These are phyloP conservation scores for Xylariaceae sp. DNA, from an alignment of 2,329 filamentous ascomycete genomes.

Conservation along the genomic window DNA sequence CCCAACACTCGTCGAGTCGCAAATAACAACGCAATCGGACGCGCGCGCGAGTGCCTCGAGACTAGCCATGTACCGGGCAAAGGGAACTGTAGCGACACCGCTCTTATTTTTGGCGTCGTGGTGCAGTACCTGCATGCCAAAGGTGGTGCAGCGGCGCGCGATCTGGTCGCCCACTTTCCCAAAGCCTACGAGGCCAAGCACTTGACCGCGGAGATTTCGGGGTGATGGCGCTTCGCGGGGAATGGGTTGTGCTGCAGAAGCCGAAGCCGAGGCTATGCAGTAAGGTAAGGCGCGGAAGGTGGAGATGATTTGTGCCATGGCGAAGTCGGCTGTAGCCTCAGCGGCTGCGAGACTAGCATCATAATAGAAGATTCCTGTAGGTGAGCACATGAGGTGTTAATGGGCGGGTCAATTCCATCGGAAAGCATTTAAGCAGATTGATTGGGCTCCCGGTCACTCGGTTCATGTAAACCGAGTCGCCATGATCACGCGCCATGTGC, in stretches of 20 bases:
- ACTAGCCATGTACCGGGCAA: slow-evolving; percentile 47
- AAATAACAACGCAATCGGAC: slow-evolving; percentile 59
- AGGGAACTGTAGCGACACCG: slow-evolving; percentile 34
- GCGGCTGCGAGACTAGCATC: slow-evolving; percentile 67
- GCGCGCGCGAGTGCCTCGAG: slow-evolving; percentile 49
- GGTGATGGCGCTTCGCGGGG: slow-evolving; percentile 59
- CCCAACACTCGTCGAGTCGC: slow-evolving; percentile 48
- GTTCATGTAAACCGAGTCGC: not conserved
- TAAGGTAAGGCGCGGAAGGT: slow-evolving; percentile 66
- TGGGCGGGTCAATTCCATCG: not conserved
- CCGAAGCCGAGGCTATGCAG: slow-evolving; percentile 52
- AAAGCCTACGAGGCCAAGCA: slow-evolving; percentile 64
- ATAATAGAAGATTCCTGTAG: slow-evolving; percentile 62
- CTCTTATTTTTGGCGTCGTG: slow-evolving; percentile 53
- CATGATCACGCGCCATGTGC: not conserved
- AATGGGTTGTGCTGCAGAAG: slow-evolving; percentile 47
- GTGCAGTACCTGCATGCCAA: slow-evolving; percentile 65
- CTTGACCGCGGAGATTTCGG: slow-evolving; percentile 58
- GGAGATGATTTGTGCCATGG: slow-evolving; percentile 63
- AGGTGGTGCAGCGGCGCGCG: slow-evolving; percentile 55
- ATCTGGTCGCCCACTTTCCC: slow-evolving; percentile 63
- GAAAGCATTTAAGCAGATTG: not conserved
- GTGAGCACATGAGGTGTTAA: not conserved
- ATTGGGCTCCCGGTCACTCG: not conserved
- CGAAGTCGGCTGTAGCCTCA: slow-evolving; percentile 69